Evolutionary conservation across 108 stramenopile species (phyloP).

Genomic region (Poteriospumella lacustris): DNA sequence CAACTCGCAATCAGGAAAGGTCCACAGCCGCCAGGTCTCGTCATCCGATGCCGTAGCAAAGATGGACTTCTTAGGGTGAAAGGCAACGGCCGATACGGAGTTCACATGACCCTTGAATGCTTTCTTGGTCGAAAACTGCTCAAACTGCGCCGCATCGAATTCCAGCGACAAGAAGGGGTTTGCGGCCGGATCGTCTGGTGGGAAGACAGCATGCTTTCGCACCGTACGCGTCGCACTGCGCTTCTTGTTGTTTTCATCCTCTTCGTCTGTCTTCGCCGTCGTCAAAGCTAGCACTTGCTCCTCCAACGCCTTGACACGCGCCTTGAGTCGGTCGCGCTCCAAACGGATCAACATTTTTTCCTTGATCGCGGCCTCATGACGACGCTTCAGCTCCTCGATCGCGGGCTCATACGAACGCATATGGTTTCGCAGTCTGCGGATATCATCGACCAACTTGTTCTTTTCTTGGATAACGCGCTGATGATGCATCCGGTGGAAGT

Average conservation of each 20-base stretch:
- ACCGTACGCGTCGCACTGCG: not conserved
- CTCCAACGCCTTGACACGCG: conserved; percentile 50
- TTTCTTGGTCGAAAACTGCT: conserved; percentile 39
- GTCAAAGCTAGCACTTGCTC: conserved; percentile 42
- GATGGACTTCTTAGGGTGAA: conserved; percentile 60
- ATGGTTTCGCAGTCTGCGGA: conserved; percentile 56
- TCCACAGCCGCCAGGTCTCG: conserved; percentile 62
- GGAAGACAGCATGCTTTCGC: conserved; percentile 26
- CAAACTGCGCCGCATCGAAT: conserved; percentile 47
- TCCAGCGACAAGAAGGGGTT: conserved; percentile 49
- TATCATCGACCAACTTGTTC: conserved; percentile 46
- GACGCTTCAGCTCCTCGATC: conserved; percentile 56
- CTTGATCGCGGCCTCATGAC: conserved; percentile 64
- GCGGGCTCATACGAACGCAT: conserved; percentile 61
- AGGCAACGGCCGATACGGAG: conserved; percentile 49
- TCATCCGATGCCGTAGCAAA: conserved; percentile 49
- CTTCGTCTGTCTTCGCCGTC: conserved; percentile 12
- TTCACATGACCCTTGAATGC: conserved; percentile 60
- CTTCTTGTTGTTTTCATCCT: conserved; percentile 10
- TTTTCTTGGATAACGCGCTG: conserved; percentile 62
- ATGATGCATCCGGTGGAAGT: conserved; percentile 67
- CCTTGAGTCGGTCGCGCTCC: conserved; percentile 56
- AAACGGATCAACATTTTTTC: conserved; percentile 66
- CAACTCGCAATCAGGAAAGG: conserved; percentile 55
- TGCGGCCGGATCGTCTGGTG: conserved; percentile 20